These are phyloP conservation scores for Mycena vitilis DNA, from an alignment of 768 basidiomycete genomes.

Conservation along the genomic window DNA sequence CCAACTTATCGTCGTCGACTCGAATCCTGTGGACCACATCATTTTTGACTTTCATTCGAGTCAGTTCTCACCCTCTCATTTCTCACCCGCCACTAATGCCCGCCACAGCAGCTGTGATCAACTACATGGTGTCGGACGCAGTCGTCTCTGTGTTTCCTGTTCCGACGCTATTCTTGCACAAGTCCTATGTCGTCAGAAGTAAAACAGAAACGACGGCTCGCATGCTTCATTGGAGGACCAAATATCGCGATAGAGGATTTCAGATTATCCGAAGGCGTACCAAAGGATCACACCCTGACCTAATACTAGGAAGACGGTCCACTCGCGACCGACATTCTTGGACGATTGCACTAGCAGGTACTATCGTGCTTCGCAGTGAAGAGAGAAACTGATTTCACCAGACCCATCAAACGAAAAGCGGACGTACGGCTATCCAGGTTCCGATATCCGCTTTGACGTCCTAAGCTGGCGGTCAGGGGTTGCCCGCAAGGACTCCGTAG, in stretches of 20 bases:
- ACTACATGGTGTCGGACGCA: background rate
- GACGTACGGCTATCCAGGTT: no score
- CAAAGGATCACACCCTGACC: background rate
- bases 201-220: no score
- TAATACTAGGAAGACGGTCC: background rate
- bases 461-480: background rate
- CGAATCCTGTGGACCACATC: no score
- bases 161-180: background rate
- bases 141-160: background rate
- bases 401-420: no score
- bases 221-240: background rate
- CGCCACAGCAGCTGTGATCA: conserved; percentile 3
- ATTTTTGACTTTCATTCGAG: no score
- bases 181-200: background rate
- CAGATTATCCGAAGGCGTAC: background rate
- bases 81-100: no score
- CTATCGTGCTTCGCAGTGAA: no score
- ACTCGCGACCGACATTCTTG: background rate
- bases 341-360: background rate
- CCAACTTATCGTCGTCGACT: no score
- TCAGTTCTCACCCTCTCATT: no score
- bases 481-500: background rate
- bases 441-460: background rate
- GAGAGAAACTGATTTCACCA: no score
- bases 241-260: background rate